Evolutionary conservation across 768 basidiomycete species (phyloP), one percentile per base, ranked within the genome.

Genomic region (Amylocystis lapponica): DNA sequence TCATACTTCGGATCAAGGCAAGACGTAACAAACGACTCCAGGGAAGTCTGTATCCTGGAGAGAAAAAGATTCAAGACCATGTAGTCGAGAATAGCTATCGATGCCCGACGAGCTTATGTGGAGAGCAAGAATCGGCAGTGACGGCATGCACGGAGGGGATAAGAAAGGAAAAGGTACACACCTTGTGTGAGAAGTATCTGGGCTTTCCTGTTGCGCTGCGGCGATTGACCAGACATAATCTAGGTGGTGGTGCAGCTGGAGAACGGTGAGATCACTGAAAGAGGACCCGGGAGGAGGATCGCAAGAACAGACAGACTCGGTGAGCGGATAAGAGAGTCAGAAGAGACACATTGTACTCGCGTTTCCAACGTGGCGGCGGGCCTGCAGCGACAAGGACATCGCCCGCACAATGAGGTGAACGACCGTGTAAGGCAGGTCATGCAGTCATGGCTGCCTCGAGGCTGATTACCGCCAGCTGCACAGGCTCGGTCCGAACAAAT

Each of bases 341-440:
- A 50, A 52, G 56, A 58, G 58, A 62, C 60, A 54, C 48, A 49
- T 46, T 56, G 55, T 61, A 59, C 71, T 74, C 76, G 72, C 75
- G 79, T 73, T 78, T 77, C 69, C 78, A 82, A 81, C 80, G 80
- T 81, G 79, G 66, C 57, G 43, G 51, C 52, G 48, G 51, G 49
- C 42, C 39, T 41, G 53, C 51, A 55, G 54, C 50, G 68, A 64
- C 58, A 65, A 64, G 66, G 61, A 58, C 51, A 59, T 62, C 64
- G 63, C 60, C 61, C 67, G 56, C 54, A 69, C 74, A 75, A 76
- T 65, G 75, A 76, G 75, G 75, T 73, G 47, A 69, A 68, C 67
- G 69, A 52, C 74, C 76, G 59, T 60, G 70, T 75, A 74, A 68
- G 76, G 76, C 75, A 75, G 66, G 56, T 55, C 58, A n/a, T n/a